Base-by-base conservation (phyloP, 2,329 filamentous ascomycete species). In the Pseudopithomyces maydicus region DNA sequence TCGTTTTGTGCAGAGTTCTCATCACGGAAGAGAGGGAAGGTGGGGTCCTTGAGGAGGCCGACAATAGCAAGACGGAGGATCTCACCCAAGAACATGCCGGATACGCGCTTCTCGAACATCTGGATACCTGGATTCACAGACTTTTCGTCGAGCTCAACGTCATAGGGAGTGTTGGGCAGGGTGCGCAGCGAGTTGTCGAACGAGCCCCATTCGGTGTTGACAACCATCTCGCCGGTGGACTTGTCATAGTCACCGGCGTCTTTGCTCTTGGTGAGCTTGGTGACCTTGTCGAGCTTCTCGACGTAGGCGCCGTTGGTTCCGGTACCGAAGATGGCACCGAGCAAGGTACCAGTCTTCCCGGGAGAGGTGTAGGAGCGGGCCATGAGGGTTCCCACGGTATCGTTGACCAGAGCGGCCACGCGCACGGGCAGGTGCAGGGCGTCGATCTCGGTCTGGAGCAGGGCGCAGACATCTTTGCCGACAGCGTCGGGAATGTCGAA, bases 61-160 rank as follows among this genome's bases (percentile, higher is more conserved):
- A 95, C 75, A 20, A 97, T 80, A 15, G 88, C 88, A 43, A 91
- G 84, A 53, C 95, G 90, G 54, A 97, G 84, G 61, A 98, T 93
- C 77, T 99, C 95, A 53, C 95, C 95, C 47, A 99, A 78, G 80
- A 98, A 99, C 94, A 99, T 98, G 74, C 95, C 95, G 0, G 92
- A 97, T 15, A 99, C 90, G 46, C 94, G 90, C 84, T 99, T 99
- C 81, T 99, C 95, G 72, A 98, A 99, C 91, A 98, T 97, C 74
- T 99, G 95, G 59, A 96, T 87, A 23, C 95, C 95, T 0, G 93
- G 94, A 77, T 99, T 98, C 67, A 91, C 87, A 63, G 89, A 95
- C 58, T 89, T 86, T 55, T 81, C 80, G 76, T 99, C 94, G 22
- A 99, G 83, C 55, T 87, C 84, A 48, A 82, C 79, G 73, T 99